Evolutionary conservation across 352 stramenopile species (phyloP).

Genomic region (Globisporangium nodosum): DNA sequence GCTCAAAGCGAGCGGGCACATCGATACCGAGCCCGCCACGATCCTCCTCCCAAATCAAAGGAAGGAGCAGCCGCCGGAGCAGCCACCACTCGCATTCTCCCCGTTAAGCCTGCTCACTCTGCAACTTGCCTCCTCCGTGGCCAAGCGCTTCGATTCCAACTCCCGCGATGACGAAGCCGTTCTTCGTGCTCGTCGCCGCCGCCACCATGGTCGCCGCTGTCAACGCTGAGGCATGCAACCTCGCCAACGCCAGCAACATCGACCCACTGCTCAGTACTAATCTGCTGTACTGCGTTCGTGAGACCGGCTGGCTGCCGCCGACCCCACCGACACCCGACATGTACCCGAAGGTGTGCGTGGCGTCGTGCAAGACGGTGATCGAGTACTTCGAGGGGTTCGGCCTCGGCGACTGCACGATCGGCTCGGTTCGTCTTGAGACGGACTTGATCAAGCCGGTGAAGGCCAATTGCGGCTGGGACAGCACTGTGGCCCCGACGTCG

Average conservation of each 20-base stretch:
- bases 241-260: not conserved
- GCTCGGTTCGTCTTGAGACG: not conserved
- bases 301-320: not conserved
- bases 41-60: too few species aligned
- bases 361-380: not conserved
- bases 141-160: conserved; percentile 12
- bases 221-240: not conserved
- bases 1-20: too few species aligned
- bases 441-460: not conserved
- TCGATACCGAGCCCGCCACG: too few species aligned
- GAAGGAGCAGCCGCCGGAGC: too few species aligned
- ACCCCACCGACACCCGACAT: not conserved
- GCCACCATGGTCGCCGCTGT: conserved; percentile 2
- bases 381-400: not conserved
- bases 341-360: not conserved
- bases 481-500: too few species aligned
- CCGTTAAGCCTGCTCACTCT: conserved; percentile 12
- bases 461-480: too few species aligned
- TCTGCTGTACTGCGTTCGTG: not conserved
- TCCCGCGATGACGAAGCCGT: conserved; percentile 10
- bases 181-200: conserved; percentile 3
- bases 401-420: conserved; percentile 1
- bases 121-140: conserved; percentile 29
- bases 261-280: not conserved
- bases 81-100: too few species aligned